Evolutionary conservation across 176 grass and related monocot species (phyloP).

Genomic region (Guadua angustifolia): DNA sequence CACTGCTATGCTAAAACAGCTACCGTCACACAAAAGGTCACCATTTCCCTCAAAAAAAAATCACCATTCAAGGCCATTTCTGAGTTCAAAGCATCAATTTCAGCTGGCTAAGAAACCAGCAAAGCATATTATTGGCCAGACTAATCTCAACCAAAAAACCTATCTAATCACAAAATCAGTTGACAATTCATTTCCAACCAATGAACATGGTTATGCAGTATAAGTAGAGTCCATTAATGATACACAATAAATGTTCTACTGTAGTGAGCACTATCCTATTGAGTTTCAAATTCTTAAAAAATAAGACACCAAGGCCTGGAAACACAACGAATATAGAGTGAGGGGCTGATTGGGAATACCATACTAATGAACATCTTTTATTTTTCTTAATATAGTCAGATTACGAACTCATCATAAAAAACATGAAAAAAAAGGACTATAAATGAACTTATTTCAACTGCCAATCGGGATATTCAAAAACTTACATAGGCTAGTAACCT

Average conservation of each 20-base stretch:
- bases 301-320: conserved; percentile 20
- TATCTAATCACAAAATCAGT: conserved; percentile 29
- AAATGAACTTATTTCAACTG: conserved; percentile 29
- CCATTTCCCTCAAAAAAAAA: conserved; percentile 15
- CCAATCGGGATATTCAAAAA: conserved; percentile 35
- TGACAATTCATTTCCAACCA: conserved; percentile 3
- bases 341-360: conserved; percentile 11
- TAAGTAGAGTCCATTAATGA: neutral
- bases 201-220: conserved; percentile 3
- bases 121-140: conserved; percentile 7
- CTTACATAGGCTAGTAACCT: conserved; percentile 91
- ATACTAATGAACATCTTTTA: neutral
- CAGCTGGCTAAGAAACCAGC: conserved; percentile 5
- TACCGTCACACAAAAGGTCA: neutral
- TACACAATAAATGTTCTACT: neutral
- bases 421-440: conserved; percentile 8
- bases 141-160: neutral
- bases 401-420: conserved; percentile 15
- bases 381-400: neutral
- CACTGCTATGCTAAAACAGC: conserved; percentile 22
- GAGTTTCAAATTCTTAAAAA: neutral
- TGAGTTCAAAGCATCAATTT: neutral
- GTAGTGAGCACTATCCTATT: neutral
- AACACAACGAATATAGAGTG: neutral
- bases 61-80: conserved; percentile 1